Evolutionary conservation across 306 rosid genomes (phyloP).

Genomic region (Vicia villosa): DNA sequence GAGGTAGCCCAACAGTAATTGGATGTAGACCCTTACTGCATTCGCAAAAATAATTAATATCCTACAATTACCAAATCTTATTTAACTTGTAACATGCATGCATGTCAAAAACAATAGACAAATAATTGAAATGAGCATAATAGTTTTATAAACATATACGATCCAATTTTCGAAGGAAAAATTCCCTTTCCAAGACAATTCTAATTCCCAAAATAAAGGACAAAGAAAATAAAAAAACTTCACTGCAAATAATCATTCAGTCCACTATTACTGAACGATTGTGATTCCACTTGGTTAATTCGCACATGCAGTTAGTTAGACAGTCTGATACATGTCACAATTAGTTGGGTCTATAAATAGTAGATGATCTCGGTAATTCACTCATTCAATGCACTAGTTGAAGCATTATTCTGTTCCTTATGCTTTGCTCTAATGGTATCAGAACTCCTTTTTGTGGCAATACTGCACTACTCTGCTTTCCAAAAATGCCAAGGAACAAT

Average conservation of each 20-base stretch:
- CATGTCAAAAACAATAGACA: constrained; percentile 22
- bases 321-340: background rate
- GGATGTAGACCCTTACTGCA: constrained; percentile 75
- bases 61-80: background rate
- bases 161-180: constrained; percentile 17
- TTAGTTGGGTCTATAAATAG: background rate
- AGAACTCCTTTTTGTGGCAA: background rate
- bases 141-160: background rate
- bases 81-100: background rate
- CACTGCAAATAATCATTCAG: background rate
- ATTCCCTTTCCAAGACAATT: constrained; percentile 5
- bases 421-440: background rate
- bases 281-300: background rate
- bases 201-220: background rate
- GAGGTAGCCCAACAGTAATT: constrained; percentile 86
- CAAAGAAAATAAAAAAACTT: background rate
- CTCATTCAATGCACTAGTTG: background rate
- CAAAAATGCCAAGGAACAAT: background rate
- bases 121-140: constrained; percentile 9
- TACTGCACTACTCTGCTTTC: background rate
- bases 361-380: background rate
- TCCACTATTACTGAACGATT: background rate
- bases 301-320: background rate
- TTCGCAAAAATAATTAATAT: constrained; percentile 25
- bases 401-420: background rate